phyloP scores from a whole-genome alignment of 140 eudicot genomes.

The Senecio squalidus region DNA sequence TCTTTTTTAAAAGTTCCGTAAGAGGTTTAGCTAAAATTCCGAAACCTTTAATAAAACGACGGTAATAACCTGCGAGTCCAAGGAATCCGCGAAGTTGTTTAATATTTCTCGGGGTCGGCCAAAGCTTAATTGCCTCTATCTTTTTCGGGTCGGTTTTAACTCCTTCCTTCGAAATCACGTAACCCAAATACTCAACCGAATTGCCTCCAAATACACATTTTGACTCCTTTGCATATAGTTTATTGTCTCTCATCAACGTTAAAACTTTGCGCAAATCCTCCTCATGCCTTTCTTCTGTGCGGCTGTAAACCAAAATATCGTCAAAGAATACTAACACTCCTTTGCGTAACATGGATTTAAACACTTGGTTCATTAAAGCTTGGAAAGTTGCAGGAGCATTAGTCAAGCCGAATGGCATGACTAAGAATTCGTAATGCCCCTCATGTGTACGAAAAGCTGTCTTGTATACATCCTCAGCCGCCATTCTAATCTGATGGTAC shows the following conservation, averaged over 20 bases:
- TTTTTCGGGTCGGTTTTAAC: neutral
- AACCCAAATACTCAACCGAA: neutral
- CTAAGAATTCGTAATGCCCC: neutral
- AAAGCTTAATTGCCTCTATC: neutral
- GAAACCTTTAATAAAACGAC: neutral
- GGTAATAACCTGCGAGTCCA: neutral
- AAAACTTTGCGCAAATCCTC: neutral
- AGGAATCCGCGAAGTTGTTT: neutral
- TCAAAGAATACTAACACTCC: neutral
- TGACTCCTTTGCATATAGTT: neutral
- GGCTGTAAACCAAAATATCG: neutral
- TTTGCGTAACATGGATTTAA: neutral
- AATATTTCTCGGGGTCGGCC: neutral
- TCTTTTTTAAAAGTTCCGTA: neutral
- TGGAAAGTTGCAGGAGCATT: neutral
- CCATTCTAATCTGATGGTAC: neutral
- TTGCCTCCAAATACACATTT: neutral
- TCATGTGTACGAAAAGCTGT: neutral
- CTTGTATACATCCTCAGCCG: neutral
- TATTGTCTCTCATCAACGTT: neutral
- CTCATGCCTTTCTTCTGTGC: fast-evolving
- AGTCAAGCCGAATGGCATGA: neutral
- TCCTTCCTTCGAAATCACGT: neutral
- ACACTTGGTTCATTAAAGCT: neutral
- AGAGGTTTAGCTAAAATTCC: neutral